Evolutionary conservation across 1,284 basidiomycete species (phyloP).

Genomic region (Rhodotorula sp.): DNA sequence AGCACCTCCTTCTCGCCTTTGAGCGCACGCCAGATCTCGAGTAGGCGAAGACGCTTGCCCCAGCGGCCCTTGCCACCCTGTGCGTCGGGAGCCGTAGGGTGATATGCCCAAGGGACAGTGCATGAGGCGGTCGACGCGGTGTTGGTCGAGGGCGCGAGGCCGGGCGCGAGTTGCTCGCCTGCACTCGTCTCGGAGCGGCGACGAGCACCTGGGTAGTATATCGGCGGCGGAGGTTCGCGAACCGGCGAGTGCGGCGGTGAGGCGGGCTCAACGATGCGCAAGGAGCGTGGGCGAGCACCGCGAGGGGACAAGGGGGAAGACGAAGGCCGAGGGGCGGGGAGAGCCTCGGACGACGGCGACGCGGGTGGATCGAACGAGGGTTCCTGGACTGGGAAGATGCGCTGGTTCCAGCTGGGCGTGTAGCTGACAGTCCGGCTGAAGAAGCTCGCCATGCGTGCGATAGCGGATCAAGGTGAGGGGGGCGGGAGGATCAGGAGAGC

Average conservation of each 20-base stretch:
- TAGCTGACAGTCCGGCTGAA: slow-evolving; percentile 18
- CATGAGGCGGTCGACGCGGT: slow-evolving; percentile 20
- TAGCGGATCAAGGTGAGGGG: background rate
- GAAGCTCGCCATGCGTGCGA: slow-evolving; percentile 22
- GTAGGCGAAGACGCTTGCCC: background rate
- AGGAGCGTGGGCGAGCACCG: background rate
- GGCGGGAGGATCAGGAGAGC: background rate
- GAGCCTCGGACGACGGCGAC: background rate
- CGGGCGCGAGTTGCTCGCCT: slow-evolving; percentile 4
- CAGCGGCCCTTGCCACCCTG: background rate
- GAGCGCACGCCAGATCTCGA: slow-evolving; percentile 9
- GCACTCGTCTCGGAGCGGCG: background rate
- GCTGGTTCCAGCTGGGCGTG: slow-evolving; percentile 25
- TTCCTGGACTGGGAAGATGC: slow-evolving; percentile 34
- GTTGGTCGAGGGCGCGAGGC: slow-evolving; percentile 25
- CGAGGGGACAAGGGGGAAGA: background rate
- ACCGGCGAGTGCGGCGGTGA: background rate
- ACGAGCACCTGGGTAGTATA: slow-evolving; percentile 6
- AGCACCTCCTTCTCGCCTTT: slow-evolving; percentile 17
- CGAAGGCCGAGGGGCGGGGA: background rate
- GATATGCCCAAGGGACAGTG: slow-evolving; percentile 14
- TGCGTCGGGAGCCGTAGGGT: slow-evolving; percentile 20
- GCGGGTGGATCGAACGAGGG: slow-evolving; percentile 15
- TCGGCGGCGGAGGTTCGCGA: slow-evolving; percentile 5
- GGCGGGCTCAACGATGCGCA: background rate